Conservation (phyloP, 2,329 filamentous ascomycete species). For the Penicillium sp. region DNA sequence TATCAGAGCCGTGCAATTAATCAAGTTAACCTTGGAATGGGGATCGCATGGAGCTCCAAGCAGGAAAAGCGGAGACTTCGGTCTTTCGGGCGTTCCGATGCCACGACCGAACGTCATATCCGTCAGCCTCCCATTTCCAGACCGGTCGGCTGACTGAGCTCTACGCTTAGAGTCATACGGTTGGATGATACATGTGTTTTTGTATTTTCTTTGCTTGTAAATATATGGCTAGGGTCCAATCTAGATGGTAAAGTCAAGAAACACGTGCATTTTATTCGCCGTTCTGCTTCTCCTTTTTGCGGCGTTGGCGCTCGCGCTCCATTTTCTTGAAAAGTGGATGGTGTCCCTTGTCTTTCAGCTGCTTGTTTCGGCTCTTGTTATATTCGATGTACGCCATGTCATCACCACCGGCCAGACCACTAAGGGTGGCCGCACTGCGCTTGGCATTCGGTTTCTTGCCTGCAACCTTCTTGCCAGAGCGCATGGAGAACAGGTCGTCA, state of each 20-base stretch:
- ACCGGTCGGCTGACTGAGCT: conserved; percentile 1
- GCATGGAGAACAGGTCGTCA: conserved; percentile 66
- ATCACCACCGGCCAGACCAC: conserved; percentile 84
- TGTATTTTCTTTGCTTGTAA: not conserved
- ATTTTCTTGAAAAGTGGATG: conserved; percentile 68
- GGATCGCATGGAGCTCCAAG: not conserved
- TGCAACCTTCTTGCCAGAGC: conserved; percentile 45
- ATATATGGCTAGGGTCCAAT: conserved; percentile 9
- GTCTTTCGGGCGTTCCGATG: conserved; percentile 9
- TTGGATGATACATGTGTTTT: not conserved
- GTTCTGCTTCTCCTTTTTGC: conserved; percentile 48
- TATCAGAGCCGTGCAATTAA: conserved; percentile 14
- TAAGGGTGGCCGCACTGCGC: conserved; percentile 80
- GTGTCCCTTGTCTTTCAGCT: conserved; percentile 63
- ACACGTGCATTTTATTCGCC: conserved; percentile 9
- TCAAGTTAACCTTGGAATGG: not conserved
- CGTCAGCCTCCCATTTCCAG: not conserved
- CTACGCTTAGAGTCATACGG: not conserved
- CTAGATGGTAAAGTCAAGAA: conserved; percentile 4
- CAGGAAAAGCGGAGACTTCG: conserved; percentile 13
- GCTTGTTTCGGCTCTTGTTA: conserved; percentile 71
- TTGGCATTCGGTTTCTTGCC: conserved; percentile 62
- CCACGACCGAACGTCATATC: conserved; percentile 18
- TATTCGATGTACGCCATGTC: conserved; percentile 96
- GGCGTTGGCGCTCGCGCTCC: conserved; percentile 61